These are phyloP conservation scores for Nemania bipapillata DNA, from an alignment of 2,329 filamentous ascomycete genomes.

Conservation along the genomic window DNA sequence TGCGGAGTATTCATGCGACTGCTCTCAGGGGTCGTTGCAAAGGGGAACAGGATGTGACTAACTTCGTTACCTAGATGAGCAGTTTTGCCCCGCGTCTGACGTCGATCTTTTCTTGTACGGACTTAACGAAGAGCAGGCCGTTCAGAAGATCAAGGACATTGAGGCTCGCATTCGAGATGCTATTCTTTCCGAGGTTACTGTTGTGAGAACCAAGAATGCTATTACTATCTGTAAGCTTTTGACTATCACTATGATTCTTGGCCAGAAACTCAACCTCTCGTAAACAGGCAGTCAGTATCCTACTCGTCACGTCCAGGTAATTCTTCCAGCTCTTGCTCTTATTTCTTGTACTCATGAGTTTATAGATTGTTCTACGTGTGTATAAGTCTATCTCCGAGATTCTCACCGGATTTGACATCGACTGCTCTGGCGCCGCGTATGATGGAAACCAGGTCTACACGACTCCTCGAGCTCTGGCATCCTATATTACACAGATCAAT, in stretches of 20 bases:
- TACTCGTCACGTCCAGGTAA: conserved; percentile 77
- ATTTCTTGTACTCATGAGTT: conserved; percentile 7
- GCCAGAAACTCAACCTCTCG: conserved; percentile 11
- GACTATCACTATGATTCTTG: neutral
- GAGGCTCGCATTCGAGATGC: conserved; percentile 79
- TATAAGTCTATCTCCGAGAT: conserved; percentile 88
- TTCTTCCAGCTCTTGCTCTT: neutral
- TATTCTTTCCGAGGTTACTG: conserved; percentile 83
- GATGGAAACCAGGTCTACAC: conserved; percentile 83
- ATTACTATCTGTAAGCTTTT: conserved; percentile 73
- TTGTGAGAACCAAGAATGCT: conserved; percentile 85
- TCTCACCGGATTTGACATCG: conserved; percentile 87
- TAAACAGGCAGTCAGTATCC: conserved; percentile 77
- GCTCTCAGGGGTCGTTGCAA: neutral
- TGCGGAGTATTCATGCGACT: too few relatives aligned
- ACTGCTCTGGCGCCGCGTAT: conserved; percentile 83
- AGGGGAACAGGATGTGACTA: conserved; percentile 10
- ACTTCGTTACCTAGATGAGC: conserved; percentile 38
- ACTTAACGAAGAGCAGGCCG: conserved; percentile 77
- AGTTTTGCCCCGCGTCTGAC: conserved; percentile 75
- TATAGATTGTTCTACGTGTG: conserved; percentile 80
- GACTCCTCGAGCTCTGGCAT: conserved; percentile 78
- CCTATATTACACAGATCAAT: conserved; percentile 85
- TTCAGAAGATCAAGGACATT: conserved; percentile 86
- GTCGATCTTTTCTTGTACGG: conserved; percentile 89